Evolutionary conservation across 2,329 filamentous ascomycete genomes (phyloP).

Genomic region (Fonsecaea pugnacius): DNA sequence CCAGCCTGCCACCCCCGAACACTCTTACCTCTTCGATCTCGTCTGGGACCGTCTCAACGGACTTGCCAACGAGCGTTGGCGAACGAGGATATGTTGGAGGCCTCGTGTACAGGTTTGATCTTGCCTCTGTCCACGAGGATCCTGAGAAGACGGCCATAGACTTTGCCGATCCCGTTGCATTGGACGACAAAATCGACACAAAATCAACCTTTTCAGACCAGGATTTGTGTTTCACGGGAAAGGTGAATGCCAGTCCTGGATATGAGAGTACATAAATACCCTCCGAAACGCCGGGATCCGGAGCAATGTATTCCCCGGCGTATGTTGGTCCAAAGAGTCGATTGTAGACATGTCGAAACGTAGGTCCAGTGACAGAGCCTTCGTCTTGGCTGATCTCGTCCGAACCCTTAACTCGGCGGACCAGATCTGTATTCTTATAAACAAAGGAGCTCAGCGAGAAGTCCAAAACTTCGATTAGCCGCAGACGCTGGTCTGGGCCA

Average conservation of each 20-base stretch:
- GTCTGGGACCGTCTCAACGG: constrained; percentile 79
- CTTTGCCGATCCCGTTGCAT: constrained; percentile 73
- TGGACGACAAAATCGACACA: constrained; percentile 80
- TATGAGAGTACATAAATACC: constrained; percentile 92
- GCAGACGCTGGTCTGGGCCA: constrained; percentile 85
- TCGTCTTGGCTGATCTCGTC: constrained; percentile 44
- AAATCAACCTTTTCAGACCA: constrained; percentile 79
- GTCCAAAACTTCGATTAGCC: constrained; percentile 87
- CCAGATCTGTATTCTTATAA: constrained; percentile 79
- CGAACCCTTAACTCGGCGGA: constrained; percentile 60
- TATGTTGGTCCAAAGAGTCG: constrained; percentile 92
- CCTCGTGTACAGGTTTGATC: constrained; percentile 76
- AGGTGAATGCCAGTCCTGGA: constrained; percentile 91
- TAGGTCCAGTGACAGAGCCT: constrained; percentile 63
- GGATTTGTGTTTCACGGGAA: constrained; percentile 72
- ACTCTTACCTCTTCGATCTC: constrained; percentile 83
- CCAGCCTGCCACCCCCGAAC: constrained; percentile 76
- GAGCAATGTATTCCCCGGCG: constrained; percentile 84
- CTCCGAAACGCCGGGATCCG: constrained; percentile 57
- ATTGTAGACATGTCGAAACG: constrained; percentile 88
- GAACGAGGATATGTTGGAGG: constrained; percentile 74
- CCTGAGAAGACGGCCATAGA: constrained; percentile 92
- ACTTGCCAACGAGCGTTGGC: constrained; percentile 69
- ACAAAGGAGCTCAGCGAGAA: constrained; percentile 83
- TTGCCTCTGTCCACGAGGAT: constrained; percentile 84